Evolutionary conservation across 371 early-diverging fungal genomes (phyloP), one percentile per base, ranked within the genome.

Genomic region (Parasitella parasitica): DNA sequence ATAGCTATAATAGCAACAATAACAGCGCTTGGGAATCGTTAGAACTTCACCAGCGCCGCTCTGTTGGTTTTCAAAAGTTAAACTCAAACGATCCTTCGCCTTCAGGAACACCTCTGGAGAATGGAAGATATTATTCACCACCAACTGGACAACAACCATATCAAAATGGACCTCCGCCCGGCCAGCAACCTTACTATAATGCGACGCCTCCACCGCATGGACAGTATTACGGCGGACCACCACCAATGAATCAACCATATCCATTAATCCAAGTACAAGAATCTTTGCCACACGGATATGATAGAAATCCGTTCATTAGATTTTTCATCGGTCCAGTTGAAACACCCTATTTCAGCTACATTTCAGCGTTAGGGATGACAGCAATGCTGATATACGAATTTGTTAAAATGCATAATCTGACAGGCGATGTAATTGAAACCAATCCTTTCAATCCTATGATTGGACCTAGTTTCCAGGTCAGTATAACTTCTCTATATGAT

Each of bases 391-490:
- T 86, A 34, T 78, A 77, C 57, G 86, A 85, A 62, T 72, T 87
- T 63, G 73, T 82, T 4, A 71, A 65, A 16, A 82, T 81, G 54
- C 63, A 78, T n/a, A 76, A 84, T 39, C 38, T 83, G 20, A 86
- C 86, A 6, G 81, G 84, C 15, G 65, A 67, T 16, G 57, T 83
- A 16, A 82, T 86, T 50, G 58, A 80, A 63, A 81, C 84, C 4
- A 72, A 58, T 24, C 84, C 86, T 0, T 81, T 84, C 53, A 87
- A 87, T 52, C 77, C 75, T 5, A 84, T 89, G 85, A 85, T 87
- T 50, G 89, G 89, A 8, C 87, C 89, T 6, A 76, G 78, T 34
- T 64, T 78, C 20, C 70, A 76, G 7, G 87, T 84, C 67, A 73
- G 67, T 68, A 11, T 13, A 16, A 0, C 26, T 16, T 26, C 4